A percentile compares a stretch with the other conserved stretches of the same genome.
Evolutionary conservation across 345 rosid species (phyloP).

Genomic region (Dovyalis caffra): DNA sequence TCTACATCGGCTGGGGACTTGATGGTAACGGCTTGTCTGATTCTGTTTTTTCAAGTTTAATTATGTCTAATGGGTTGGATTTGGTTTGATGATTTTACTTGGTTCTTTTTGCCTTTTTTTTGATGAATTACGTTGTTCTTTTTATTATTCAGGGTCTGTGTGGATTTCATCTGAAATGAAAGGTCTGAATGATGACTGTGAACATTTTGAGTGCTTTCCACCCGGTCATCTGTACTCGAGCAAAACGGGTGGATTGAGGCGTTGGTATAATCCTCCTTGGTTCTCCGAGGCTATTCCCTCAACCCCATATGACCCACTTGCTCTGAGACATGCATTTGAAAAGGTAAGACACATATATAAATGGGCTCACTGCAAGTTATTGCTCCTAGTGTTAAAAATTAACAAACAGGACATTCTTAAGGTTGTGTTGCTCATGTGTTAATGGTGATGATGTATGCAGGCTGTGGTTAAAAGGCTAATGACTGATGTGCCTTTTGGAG

Average conservation of each 20-base stretch:
- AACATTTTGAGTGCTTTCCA: slow-evolving; percentile 82
- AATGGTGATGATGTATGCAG: slow-evolving; percentile 33
- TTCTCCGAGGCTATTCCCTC: slow-evolving; percentile 67
- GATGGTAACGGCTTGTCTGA: slow-evolving; percentile 47
- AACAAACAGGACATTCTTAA: neutral
- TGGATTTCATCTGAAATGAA: slow-evolving; percentile 90
- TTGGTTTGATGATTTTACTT: neutral
- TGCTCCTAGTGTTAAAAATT: neutral
- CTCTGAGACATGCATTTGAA: slow-evolving; percentile 66
- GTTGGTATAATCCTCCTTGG: slow-evolving; percentile 95
- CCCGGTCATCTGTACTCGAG: slow-evolving; percentile 93
- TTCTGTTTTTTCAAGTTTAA: neutral
- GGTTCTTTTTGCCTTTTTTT: too few species aligned
- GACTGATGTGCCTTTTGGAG: slow-evolving; percentile 96
- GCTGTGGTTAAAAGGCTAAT: slow-evolving; percentile 90
- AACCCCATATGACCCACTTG: slow-evolving; percentile 71
- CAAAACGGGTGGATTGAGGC: slow-evolving; percentile 61
- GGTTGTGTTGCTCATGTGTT: neutral
- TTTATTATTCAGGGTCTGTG: slow-evolving; percentile 52
- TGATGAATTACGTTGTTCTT: too few species aligned
- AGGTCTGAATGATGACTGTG: slow-evolving; percentile 86
- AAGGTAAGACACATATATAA: slow-evolving; percentile 38
- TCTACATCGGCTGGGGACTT: slow-evolving; percentile 92
- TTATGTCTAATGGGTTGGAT: neutral
- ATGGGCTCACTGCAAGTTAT: neutral